These are phyloP conservation scores for Mycena haematopus DNA, from an alignment of 768 basidiomycete species.

Conservation along the genomic window DNA sequence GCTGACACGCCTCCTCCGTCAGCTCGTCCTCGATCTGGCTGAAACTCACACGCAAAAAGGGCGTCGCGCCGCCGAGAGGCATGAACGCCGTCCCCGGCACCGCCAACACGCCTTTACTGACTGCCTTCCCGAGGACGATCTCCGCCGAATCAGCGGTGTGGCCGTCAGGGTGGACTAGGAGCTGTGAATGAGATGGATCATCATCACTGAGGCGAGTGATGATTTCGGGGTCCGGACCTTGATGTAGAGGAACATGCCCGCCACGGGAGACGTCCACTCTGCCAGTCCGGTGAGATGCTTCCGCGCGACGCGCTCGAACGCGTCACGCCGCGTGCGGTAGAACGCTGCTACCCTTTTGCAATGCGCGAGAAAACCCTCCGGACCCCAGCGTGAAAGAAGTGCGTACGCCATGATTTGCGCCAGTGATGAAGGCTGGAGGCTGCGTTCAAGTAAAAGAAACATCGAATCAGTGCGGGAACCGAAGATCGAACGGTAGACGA, in stretches of 20 bases:
- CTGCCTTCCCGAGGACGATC: slow-evolving; percentile 1
- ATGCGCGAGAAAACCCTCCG: slow-evolving; percentile 66
- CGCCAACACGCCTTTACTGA: slow-evolving; percentile 26
- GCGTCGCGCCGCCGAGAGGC: slow-evolving; percentile 20
- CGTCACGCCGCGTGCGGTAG: slow-evolving; percentile 61
- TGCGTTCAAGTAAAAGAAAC: slow-evolving; percentile 36
- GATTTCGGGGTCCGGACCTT: slow-evolving; percentile 33
- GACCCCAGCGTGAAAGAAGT: slow-evolving; percentile 62
- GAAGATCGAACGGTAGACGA: slow-evolving; percentile 46
- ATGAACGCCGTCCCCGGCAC: slow-evolving; percentile 30
- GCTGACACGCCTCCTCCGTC: slow-evolving; percentile 29
- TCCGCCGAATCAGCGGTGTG: not conserved
- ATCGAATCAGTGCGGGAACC: slow-evolving; percentile 36
- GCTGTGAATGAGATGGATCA: too few relatives aligned
- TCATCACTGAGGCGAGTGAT: too few relatives aligned
- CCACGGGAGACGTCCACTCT: slow-evolving; percentile 59
- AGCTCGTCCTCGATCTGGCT: slow-evolving; percentile 21
- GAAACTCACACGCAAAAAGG: slow-evolving; percentile 29
- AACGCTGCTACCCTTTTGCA: slow-evolving; percentile 58
- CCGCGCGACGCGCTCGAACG: slow-evolving; percentile 65
- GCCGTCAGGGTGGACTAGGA: slow-evolving; percentile 10
- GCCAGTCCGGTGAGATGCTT: slow-evolving; percentile 68
- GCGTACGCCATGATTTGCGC: slow-evolving; percentile 55
- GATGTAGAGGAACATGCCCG: slow-evolving; percentile 78
- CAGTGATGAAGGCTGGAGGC: slow-evolving; percentile 54